A percentile compares a stretch with the other conserved stretches of the same genome.
Conservation (phyloP, 1,284 basidiomycete genomes). For the Cryptococcus jaspeensis region DNA sequence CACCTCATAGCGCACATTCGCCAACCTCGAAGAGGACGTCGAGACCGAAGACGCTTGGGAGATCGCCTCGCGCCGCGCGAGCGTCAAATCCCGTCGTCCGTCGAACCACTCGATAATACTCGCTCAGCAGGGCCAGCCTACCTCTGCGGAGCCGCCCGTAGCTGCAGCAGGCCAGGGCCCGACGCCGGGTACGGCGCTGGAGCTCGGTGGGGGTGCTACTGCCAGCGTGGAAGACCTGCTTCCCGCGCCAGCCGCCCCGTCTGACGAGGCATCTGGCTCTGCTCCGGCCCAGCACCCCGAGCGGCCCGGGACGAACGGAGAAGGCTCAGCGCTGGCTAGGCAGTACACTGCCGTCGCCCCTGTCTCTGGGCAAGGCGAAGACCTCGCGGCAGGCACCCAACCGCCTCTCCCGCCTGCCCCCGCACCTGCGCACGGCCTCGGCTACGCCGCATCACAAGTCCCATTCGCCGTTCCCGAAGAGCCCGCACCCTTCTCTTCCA, state of each 20-base stretch:
- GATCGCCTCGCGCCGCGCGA: constrained; percentile 46
- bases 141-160: neutral
- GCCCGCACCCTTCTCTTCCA: too few relatives aligned
- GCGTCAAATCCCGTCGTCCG: constrained; percentile 40
- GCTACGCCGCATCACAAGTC: too few relatives aligned
- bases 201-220: constrained; percentile 11
- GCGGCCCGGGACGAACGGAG: constrained; percentile 13
- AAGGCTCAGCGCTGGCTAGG: constrained; percentile 15
- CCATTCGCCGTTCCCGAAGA: too few relatives aligned
- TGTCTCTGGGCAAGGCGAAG: neutral
- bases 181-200: constrained; percentile 24
- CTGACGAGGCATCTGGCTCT: too few relatives aligned
- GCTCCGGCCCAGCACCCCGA: neutral
- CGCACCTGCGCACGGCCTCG: too few relatives aligned
- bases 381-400: too few relatives aligned
- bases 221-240: constrained; percentile 30
- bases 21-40: constrained; percentile 93
- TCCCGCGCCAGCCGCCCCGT: neutral
- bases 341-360: constrained; percentile 25
- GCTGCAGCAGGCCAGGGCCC: constrained; percentile 6
- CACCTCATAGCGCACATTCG: constrained; percentile 65
- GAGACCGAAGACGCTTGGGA: constrained; percentile 64
- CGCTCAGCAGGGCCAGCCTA: constrained; percentile 1
- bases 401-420: too few relatives aligned
- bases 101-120: constrained; percentile 41